phyloP scores from a whole-genome alignment of 2,329 filamentous ascomycete species.

The Talaromyces sp. region DNA sequence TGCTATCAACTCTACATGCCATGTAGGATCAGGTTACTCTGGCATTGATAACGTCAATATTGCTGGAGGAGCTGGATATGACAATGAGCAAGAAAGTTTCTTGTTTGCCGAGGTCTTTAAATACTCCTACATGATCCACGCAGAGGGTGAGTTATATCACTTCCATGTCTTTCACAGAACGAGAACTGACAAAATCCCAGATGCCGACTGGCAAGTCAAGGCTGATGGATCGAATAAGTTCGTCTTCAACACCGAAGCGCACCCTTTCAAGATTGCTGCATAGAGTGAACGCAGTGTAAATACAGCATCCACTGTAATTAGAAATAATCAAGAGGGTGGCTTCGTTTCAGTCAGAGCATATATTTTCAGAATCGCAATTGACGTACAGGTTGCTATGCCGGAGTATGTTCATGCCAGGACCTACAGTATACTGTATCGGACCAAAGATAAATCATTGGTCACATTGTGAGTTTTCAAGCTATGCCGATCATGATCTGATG shows the following conservation, averaged over 20 bases:
- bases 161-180: background rate
- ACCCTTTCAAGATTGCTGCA: slow-evolving; percentile 49
- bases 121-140: slow-evolving; percentile 73
- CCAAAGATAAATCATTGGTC: background rate
- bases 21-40: slow-evolving; percentile 65
- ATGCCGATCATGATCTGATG: background rate
- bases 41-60: slow-evolving; percentile 66
- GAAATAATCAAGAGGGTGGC: background rate
- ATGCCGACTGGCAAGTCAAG: slow-evolving; percentile 60
- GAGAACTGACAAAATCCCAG: slow-evolving; percentile 35
- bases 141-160: slow-evolving; percentile 34
- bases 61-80: slow-evolving; percentile 58
- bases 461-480: background rate
- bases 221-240: slow-evolving; percentile 52
- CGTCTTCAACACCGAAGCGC: slow-evolving; percentile 66
- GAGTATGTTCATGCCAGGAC: background rate
- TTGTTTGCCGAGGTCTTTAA: slow-evolving; percentile 86
- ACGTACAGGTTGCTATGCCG: background rate
- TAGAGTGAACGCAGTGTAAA: background rate
- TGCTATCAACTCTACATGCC: slow-evolving; percentile 63
- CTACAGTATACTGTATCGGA: background rate
- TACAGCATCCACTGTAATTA: background rate
- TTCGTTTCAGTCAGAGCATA: background rate
- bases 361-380: background rate
- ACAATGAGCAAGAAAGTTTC: slow-evolving; percentile 80